Base-by-base conservation (phyloP, 2,329 filamentous ascomycete genomes). In the Colletotrichum graminicola region DNA sequence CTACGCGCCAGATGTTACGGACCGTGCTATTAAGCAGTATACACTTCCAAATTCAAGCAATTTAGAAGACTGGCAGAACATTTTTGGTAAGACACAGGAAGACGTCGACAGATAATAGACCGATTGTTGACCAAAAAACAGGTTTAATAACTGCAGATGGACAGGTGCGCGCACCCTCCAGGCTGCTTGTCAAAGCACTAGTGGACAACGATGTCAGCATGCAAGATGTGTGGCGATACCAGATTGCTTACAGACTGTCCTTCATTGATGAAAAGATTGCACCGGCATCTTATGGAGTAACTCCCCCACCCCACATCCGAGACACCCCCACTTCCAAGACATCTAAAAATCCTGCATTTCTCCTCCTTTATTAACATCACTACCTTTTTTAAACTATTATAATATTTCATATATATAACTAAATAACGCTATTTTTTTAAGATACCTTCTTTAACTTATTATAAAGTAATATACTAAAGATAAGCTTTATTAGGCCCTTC, bases 231-330 rank as follows among this genome's bases (percentile, higher is more conserved):
- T 84, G 82, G 83, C 77, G 82, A 21, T 84, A 84, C 74, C 75
- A 78, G n/a, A 80, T 84, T 47, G 79, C 81, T 1, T 83, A 83
- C 56, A 76, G 82, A 3, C 71, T 84, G 41, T 83, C 81, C 0
- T 84, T 84, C 62, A 84, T 84, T 55, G 77, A 78, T 14, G 79
- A 83, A 5, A 78, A 79, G 10, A 72, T 83, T 4, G 82, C 82
- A 1, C 82, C 82, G 0, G 73, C 68, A 14, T 77, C 76, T 0
- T 80, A 77, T 71, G 80, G 80, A 0, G 79, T 81, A n/a, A n/a
- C n/a, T n/a, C n/a, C n/a, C n/a, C n/a, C n/a, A n/a, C n/a, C n/a
- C n/a, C n/a, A n/a, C n/a, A n/a, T n/a, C n/a, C n/a, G n/a, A n/a
- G n/a, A n/a, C n/a, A n/a, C n/a, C n/a, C n/a, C n/a, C n/a, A n/a